Evolutionary conservation across 1,139 yeast species (phyloP), one percentile per base, ranked within the genome.

Genomic region (Starmera stellimalicola): DNA sequence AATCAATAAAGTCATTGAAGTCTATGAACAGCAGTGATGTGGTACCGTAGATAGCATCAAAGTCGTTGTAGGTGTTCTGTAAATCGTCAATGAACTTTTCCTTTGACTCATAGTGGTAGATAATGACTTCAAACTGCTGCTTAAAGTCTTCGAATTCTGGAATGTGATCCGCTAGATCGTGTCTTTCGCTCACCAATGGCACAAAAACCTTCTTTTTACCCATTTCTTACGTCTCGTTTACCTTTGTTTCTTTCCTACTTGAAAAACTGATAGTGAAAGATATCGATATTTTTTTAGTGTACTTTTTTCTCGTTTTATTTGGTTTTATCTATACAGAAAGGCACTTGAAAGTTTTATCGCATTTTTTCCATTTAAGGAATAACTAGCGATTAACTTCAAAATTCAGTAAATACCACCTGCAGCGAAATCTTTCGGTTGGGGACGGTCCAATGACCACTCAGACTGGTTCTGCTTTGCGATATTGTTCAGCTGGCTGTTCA

Each of bases 11-110:
- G 16, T 55, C 48, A 19, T 57, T 53, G 37, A 77, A 65, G 0
- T 76, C 77, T 9, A 73, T 39, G 1, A 51, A 48, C 42, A 75
- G 68, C 2, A 81, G 75, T 20, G 64, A 60, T 70, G 81, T 78
- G 0, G 80, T 75, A 3, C 73, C 75, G 58, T 76, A 79, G 17
- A 78, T 65, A 8, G 77, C 85, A 16, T 60, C 59, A 20, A 77
- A 57, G 36, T 68, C 61, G 10, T 47, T 43, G 10, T 35, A 38
- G 11, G 44, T 39, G 27, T 27, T 33, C 4, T 32, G 25, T 17
- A 56, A 34, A 25, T 37, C 43, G 47, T 57, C 27, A 15, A 36
- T 33, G 16, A 55, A 50, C 17, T 36, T 44, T 8, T 45, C 51
- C 3, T 37, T 33, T 3, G 48, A 44, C 4, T 47, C 39, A 11